A percentile compares a stretch with the other conserved stretches of the same genome.
These are phyloP conservation scores for Colletotrichum cereale DNA, from an alignment of 2,329 filamentous ascomycete species.

Conservation along the genomic window DNA sequence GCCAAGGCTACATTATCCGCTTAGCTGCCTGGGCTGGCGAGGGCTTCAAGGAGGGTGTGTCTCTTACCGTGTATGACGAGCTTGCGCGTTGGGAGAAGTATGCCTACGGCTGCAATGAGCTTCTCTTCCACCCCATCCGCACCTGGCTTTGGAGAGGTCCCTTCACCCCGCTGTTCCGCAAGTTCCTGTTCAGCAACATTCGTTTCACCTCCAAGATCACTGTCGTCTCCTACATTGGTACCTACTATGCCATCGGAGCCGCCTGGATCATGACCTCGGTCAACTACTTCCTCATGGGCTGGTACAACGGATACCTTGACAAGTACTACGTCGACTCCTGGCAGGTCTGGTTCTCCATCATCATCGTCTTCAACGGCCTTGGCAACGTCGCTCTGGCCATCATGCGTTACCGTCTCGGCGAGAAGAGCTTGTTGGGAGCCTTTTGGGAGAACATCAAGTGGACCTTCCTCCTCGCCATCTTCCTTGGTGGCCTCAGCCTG, in stretches of 20 bases:
- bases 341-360: slow-evolving; percentile 84
- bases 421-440: slow-evolving; percentile 69
- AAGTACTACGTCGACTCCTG: slow-evolving; percentile 85
- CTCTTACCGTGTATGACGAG: slow-evolving; percentile 86
- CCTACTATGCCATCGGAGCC: slow-evolving; percentile 83
- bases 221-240: slow-evolving; percentile 82
- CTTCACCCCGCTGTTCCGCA: slow-evolving; percentile 82
- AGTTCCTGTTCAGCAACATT: slow-evolving; percentile 80
- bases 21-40: slow-evolving; percentile 79
- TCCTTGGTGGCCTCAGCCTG: slow-evolving; percentile 84
- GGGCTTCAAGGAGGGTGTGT: slow-evolving; percentile 88
- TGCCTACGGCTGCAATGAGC: slow-evolving; percentile 85
- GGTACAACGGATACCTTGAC: slow-evolving; percentile 82
- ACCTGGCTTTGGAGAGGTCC: slow-evolving; percentile 81
- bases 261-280: slow-evolving; percentile 79
- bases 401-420: slow-evolving; percentile 79
- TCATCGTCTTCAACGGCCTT: slow-evolving; percentile 81
- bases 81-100: slow-evolving; percentile 90
- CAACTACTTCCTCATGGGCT: slow-evolving; percentile 83
- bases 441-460: slow-evolving; percentile 78
- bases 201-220: slow-evolving; percentile 82
- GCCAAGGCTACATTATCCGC: slow-evolving; percentile 78
- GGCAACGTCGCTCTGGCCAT: slow-evolving; percentile 79
- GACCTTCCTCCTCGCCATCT: slow-evolving; percentile 80
- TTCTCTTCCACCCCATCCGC: slow-evolving; percentile 82